Percentiles rank a stretch among this genome's conserved stretches.
Conservation (phyloP, 2,329 filamentous ascomycete species). For the Gaeumannomyces sp. region DNA sequence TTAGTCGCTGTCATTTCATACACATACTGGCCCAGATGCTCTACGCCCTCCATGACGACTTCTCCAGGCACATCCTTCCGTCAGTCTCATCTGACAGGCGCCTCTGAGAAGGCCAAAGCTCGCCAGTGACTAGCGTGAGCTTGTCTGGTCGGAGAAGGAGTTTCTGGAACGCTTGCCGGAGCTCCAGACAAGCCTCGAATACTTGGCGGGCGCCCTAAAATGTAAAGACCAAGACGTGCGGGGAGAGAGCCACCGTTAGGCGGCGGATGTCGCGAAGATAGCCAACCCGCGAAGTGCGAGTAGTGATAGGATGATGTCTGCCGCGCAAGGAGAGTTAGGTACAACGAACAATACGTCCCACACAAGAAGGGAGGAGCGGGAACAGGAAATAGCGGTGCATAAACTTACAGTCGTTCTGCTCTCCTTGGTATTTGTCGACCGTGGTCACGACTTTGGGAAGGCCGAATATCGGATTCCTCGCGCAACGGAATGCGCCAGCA, state of each 20-base stretch:
- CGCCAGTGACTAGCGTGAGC: conserved; percentile 72
- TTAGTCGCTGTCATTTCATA: conserved; percentile 82
- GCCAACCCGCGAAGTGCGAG: conserved; percentile 79
- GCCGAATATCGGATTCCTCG: conserved; percentile 77
- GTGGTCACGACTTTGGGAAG: conserved; percentile 86
- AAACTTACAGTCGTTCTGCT: conserved; percentile 93
- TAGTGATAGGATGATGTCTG: conserved; percentile 87
- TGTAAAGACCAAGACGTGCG: conserved; percentile 83
- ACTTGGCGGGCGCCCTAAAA: conserved; percentile 82
- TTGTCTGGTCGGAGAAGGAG: conserved; percentile 75
- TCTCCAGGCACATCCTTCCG: conserved; percentile 46
- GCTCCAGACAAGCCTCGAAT: conserved; percentile 83
- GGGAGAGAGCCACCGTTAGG: conserved; percentile 88
- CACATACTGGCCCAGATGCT: conserved; percentile 94
- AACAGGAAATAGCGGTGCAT: conserved; percentile 4
- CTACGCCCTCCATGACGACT: conserved; percentile 79
- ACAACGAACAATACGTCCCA: conserved; percentile 2
- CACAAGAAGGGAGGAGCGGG: background rate
- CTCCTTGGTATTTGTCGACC: conserved; percentile 97
- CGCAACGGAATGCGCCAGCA: conserved; percentile 78
- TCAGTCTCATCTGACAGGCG: conserved; percentile 37
- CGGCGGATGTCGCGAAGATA: conserved; percentile 91
- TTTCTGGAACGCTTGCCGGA: conserved; percentile 77
- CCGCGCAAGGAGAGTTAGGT: conserved; percentile 9
- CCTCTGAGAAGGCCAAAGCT: conserved; percentile 72